phyloP scores from a whole-genome alignment of 495 filamentous ascomycete genomes.

The Margaritispora aquatica region DNA sequence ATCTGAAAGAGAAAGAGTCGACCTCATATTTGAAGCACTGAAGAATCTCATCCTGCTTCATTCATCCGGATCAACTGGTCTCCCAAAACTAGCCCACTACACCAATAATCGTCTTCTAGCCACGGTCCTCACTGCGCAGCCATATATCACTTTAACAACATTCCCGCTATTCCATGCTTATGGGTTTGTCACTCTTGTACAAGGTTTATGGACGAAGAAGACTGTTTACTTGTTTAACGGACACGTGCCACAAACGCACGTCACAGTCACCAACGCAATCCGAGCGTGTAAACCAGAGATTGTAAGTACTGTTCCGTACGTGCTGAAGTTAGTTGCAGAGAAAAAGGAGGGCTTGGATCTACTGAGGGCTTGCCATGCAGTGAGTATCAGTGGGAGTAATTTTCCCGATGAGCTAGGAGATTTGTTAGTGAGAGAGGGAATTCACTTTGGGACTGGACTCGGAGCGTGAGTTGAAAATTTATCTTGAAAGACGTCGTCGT shows the following conservation, averaged over 20 bases:
- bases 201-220: constrained; percentile 35
- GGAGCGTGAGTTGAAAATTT: constrained; percentile 1
- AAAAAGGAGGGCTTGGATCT: constrained; percentile 38
- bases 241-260: constrained; percentile 33
- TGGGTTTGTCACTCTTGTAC: constrained; percentile 42
- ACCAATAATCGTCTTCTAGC: constrained; percentile 25
- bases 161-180: constrained; percentile 33
- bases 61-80: constrained; percentile 15
- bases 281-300: constrained; percentile 21
- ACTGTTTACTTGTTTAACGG: constrained; percentile 40
- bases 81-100: constrained; percentile 14
- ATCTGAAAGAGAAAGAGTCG: constrained; percentile 30
- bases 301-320: constrained; percentile 42
- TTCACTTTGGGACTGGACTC: constrained; percentile 45
- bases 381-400: constrained; percentile 41
- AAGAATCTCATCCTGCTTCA: constrained; percentile 29
- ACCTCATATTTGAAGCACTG: constrained; percentile 30
- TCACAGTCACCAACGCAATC: constrained; percentile 15
- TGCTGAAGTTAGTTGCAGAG: constrained; percentile 41
- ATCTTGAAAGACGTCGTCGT: background rate
- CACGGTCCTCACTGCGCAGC: constrained; percentile 25
- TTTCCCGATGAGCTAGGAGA: constrained; percentile 46
- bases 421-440: constrained; percentile 43
- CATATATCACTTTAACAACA: constrained; percentile 42
- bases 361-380: constrained; percentile 37